Percentiles rank a stretch among this genome's conserved stretches.
Conservation (phyloP, 345 rosid genomes). For the Citrus reticulata region DNA sequence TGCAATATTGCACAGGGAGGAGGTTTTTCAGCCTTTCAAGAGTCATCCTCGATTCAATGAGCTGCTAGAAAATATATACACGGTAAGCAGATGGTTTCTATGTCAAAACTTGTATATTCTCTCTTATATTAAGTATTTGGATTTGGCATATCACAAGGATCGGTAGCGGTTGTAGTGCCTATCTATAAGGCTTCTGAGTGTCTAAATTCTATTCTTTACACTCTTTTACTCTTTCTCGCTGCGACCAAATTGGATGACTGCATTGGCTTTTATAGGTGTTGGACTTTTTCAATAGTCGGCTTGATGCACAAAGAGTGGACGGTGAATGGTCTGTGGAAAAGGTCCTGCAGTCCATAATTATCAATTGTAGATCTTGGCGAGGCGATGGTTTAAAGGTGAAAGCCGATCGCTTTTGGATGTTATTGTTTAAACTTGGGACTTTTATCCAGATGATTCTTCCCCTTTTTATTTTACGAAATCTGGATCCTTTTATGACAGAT, state of each 20-base stretch:
- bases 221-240: neutral
- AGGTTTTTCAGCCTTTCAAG: conserved; percentile 89
- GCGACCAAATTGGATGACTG: neutral
- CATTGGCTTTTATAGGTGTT: conserved; percentile 51
- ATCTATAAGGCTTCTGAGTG: neutral
- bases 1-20: conserved; percentile 95
- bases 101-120: neutral
- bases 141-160: neutral
- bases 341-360: conserved; percentile 75
- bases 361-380: conserved; percentile 86
- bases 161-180: neutral
- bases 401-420: neutral
- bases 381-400: conserved; percentile 95
- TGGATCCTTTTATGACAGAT: conserved; percentile 43
- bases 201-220: neutral
- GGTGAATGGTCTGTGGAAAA: conserved; percentile 98
- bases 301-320: conserved; percentile 78
- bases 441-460: neutral
- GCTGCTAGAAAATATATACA: conserved; percentile 84
- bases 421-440: neutral
- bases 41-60: conserved; percentile 86
- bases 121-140: neutral
- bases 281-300: conserved; percentile 85
- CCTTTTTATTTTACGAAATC: neutral
- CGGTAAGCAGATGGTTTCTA: conserved; percentile 34